phyloP scores from a whole-genome alignment of 257 asterid genomes.

The Solanum pennellii region DNA sequence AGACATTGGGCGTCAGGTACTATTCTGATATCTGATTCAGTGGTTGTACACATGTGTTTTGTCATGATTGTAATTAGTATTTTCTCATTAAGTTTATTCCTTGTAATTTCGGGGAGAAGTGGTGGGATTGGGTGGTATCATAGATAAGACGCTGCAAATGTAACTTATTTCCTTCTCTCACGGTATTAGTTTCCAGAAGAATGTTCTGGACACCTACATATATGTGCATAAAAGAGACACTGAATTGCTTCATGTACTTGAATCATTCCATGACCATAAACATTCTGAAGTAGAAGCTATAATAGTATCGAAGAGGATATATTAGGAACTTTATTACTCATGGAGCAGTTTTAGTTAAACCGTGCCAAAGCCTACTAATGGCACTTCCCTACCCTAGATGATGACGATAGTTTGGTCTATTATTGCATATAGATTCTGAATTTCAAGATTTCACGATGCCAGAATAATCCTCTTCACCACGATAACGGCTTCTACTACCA shows the following conservation, averaged over 20 bases:
- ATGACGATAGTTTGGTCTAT: background rate
- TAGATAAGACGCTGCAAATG: background rate
- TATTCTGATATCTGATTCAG: background rate
- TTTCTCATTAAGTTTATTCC: background rate
- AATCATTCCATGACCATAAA: background rate
- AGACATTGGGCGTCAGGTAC: conserved; percentile 99
- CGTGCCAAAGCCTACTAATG: background rate
- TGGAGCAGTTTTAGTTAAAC: background rate
- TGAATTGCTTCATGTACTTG: background rate
- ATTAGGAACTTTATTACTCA: background rate
- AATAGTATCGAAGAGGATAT: background rate
- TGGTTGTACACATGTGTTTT: background rate
- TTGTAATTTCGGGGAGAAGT: background rate
- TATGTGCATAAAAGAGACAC: background rate
- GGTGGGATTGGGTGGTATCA: background rate
- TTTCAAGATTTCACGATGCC: background rate
- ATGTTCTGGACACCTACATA: background rate
- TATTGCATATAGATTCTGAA: background rate
- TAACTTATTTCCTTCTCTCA: background rate
- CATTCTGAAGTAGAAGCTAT: background rate
- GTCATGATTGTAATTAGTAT: background rate
- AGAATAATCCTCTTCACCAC: background rate
- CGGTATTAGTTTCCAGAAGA: background rate
- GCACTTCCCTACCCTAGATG: background rate
- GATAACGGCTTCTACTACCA: background rate